Conservation (phyloP, 768 basidiomycete species). For the Astraeus odoratus region DNA sequence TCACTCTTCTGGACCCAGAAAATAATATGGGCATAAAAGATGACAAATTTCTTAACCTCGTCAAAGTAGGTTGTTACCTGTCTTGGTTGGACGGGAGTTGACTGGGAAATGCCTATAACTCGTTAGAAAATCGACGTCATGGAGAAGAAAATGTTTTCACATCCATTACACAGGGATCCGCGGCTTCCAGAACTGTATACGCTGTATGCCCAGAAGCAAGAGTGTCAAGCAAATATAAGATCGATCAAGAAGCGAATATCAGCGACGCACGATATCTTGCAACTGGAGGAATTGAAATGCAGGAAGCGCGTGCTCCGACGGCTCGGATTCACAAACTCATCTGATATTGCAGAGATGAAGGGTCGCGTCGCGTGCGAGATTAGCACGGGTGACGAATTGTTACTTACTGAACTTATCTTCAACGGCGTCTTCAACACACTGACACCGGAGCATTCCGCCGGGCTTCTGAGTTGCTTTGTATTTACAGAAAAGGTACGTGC, state of each 20-base stretch:
- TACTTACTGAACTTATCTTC: conserved; percentile 95
- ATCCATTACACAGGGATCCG: conserved; percentile 72
- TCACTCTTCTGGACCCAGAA: conserved; percentile 83
- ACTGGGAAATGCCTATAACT: not conserved
- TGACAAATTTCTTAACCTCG: conserved; percentile 80
- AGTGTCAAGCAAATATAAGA: conserved; percentile 61
- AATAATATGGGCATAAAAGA: conserved; percentile 96
- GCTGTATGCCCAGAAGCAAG: conserved; percentile 70
- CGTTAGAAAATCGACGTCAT: conserved; percentile 83
- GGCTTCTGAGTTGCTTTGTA: conserved; percentile 94
- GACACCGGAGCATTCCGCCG: conserved; percentile 86
- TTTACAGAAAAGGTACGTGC: conserved; percentile 84
- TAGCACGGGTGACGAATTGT: conserved; percentile 91
- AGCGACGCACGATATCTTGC: conserved; percentile 85
- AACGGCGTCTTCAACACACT: conserved; percentile 92
- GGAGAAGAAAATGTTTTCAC: conserved; percentile 79
- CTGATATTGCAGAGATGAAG: conserved; percentile 97
- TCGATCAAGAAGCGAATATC: conserved; percentile 80
- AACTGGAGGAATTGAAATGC: conserved; percentile 93
- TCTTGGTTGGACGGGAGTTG: too few relatives aligned
- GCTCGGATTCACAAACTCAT: conserved; percentile 79
- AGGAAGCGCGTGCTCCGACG: conserved; percentile 91
- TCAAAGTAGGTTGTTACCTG: conserved; percentile 56
- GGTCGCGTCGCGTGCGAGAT: conserved; percentile 98
- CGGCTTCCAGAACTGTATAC: conserved; percentile 78